phyloP scores from a whole-genome alignment of 2,329 filamentous ascomycete species.

The Penicillium thymicola region DNA sequence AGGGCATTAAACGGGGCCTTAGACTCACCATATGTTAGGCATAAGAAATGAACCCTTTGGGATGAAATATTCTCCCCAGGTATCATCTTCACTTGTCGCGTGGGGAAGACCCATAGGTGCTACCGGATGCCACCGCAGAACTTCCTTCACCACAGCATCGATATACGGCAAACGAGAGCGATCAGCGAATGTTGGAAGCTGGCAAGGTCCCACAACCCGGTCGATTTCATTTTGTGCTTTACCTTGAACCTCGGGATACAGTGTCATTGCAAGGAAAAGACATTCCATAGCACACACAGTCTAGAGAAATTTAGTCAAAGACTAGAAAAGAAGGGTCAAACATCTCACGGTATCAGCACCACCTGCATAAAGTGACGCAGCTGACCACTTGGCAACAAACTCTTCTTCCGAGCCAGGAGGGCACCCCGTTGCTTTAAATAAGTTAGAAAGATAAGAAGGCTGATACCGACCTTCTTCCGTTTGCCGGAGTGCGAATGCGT shows the following conservation, averaged over 20 bases:
- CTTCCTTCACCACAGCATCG: constrained; percentile 40
- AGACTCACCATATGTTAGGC: no score
- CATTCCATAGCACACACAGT: constrained; percentile 39
- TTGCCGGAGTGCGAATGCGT: no score
- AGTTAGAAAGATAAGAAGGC: no score
- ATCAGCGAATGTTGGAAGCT: constrained; percentile 39
- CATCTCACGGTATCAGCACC: constrained; percentile 32
- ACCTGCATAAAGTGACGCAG: no score
- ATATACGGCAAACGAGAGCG: constrained; percentile 37
- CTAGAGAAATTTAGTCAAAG: constrained; percentile 22
- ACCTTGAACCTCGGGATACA: constrained; percentile 51
- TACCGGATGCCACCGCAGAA: constrained; percentile 37
- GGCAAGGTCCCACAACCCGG: constrained; percentile 32
- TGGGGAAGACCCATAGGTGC: constrained; percentile 25
- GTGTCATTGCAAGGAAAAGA: constrained; percentile 46
- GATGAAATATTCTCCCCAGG: no score
- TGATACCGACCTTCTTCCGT: no score
- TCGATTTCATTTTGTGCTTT: constrained; percentile 49
- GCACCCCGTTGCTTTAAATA: no score
- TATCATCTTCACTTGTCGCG: no score
- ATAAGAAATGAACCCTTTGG: no score
- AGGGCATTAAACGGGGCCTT: background rate
- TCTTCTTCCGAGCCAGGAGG: no score
- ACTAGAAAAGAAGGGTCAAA: background rate
- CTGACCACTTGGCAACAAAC: no score